A percentile compares a stretch with the other conserved stretches of the same genome.
phyloP scores from a whole-genome alignment of 306 rosid species.

The Vicia villosa region DNA sequence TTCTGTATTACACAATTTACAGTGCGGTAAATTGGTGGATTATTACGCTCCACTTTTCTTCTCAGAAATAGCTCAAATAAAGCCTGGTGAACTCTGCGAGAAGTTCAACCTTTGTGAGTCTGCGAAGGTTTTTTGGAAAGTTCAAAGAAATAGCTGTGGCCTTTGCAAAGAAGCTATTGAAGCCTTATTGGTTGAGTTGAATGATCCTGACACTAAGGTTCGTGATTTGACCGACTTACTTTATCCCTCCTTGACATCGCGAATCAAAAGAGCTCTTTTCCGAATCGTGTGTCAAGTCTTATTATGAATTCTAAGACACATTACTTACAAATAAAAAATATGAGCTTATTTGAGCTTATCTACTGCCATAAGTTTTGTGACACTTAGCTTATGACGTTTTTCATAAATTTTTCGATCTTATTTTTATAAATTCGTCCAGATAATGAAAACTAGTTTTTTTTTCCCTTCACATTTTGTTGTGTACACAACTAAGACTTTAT shows the following conservation, averaged over 20 bases:
- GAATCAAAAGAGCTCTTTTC: neutral
- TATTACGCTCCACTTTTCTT: slow-evolving; percentile 70
- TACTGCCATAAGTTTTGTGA: too few relatives aligned
- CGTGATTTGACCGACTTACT: slow-evolving; percentile 22
- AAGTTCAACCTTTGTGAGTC: slow-evolving; percentile 55
- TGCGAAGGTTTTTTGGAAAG: slow-evolving; percentile 46
- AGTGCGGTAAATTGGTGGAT: slow-evolving; percentile 79
- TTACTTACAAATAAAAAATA: too few relatives aligned
- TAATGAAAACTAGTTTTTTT: too few relatives aligned
- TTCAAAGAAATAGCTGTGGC: slow-evolving; percentile 65
- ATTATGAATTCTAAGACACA: neutral
- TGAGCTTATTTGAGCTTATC: too few relatives aligned
- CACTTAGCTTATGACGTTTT: too few relatives aligned
- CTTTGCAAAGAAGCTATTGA: slow-evolving; percentile 68
- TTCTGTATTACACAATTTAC: slow-evolving; percentile 30
- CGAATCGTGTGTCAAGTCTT: neutral
- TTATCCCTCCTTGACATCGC: neutral
- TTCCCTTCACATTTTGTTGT: slow-evolving; percentile 13
- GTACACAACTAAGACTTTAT: slow-evolving; percentile 32
- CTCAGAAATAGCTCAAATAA: slow-evolving; percentile 53
- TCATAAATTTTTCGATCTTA: too few relatives aligned
- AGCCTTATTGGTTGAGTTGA: slow-evolving; percentile 58
- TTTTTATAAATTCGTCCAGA: too few relatives aligned
- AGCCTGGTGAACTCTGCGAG: slow-evolving; percentile 61
- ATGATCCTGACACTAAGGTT: slow-evolving; percentile 89